A percentile compares a stretch with the other conserved stretches of the same genome.
Conservation (phyloP, 2,329 filamentous ascomycete species). For the Lachnum nothofagi region DNA sequence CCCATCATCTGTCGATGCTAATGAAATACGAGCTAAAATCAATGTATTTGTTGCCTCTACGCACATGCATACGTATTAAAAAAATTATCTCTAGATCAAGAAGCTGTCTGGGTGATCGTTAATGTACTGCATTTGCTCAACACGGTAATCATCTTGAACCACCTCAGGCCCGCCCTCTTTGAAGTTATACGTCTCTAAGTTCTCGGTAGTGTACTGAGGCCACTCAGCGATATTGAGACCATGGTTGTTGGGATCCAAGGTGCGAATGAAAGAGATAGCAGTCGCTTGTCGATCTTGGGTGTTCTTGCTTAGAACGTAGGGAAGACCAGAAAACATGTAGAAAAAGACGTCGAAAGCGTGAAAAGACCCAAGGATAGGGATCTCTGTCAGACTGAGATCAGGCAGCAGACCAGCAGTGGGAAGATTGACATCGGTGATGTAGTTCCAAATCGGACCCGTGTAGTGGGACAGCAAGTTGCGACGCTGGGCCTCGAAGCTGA, state of each 20-base stretch:
- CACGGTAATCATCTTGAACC: background rate
- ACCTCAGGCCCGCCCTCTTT: background rate
- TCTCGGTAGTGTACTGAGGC: background rate
- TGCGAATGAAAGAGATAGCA: background rate
- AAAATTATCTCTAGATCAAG: too few relatives aligned
- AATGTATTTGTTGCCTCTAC: too few relatives aligned
- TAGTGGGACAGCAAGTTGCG: conserved; percentile 47
- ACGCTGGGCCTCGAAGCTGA: conserved; percentile 61
- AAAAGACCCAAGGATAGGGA: conserved; percentile 56
- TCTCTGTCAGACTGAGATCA: background rate
- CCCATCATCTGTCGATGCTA: too few relatives aligned
- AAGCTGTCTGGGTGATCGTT: background rate
- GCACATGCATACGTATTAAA: too few relatives aligned
- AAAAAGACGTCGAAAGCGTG: conserved; percentile 63
- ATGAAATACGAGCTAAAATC: too few relatives aligned
- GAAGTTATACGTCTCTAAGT: background rate
- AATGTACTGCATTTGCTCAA: background rate
- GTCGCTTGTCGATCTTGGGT: background rate
- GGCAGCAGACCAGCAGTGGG: conserved; percentile 42
- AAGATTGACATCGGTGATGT: conserved; percentile 57
- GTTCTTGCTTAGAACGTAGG: background rate
- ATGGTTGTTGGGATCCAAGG: background rate
- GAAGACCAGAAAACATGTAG: background rate
- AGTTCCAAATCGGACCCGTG: conserved; percentile 66
- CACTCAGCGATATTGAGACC: background rate